These are phyloP conservation scores for Solanum boliviense DNA, from an alignment of 257 asterid genomes.

Conservation along the genomic window DNA sequence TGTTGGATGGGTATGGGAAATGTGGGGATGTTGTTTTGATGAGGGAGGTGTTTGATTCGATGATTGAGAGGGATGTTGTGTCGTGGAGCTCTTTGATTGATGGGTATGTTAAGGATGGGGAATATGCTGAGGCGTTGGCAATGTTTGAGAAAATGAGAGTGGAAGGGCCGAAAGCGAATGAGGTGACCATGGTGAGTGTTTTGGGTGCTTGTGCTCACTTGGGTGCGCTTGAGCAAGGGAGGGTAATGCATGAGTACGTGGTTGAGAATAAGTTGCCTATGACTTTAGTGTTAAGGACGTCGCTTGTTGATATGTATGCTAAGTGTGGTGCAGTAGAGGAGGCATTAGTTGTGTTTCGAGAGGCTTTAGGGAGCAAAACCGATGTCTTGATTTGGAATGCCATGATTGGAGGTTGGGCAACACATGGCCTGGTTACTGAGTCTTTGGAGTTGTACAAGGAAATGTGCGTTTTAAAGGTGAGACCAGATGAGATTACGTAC, in stretches of 20 bases:
- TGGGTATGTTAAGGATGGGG: constrained; percentile 63
- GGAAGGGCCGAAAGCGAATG: constrained; percentile 35
- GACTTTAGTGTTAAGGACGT: constrained; percentile 44
- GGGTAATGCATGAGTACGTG: constrained; percentile 35
- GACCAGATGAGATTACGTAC: constrained; percentile 66
- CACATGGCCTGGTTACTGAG: constrained; percentile 43
- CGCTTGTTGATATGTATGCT: constrained; percentile 72
- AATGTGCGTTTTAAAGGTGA: constrained; percentile 20
- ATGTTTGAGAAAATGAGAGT: constrained; percentile 37
- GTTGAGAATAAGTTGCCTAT: constrained; percentile 32
- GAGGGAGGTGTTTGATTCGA: constrained; percentile 50
- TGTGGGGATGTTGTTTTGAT: constrained; percentile 38
- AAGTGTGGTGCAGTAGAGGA: constrained; percentile 67
- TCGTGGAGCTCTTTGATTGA: constrained; percentile 86
- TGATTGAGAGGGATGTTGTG: constrained; percentile 57
- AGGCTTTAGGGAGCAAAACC: constrained; percentile 15
- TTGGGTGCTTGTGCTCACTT: constrained; percentile 68
- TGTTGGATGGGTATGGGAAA: constrained; percentile 68
- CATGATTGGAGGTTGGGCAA: constrained; percentile 73
- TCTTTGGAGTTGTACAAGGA: constrained; percentile 27
- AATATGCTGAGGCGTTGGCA: constrained; percentile 31
- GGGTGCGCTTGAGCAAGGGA: constrained; percentile 70
- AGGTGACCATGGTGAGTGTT: constrained; percentile 70
- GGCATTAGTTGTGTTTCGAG: constrained; percentile 46
- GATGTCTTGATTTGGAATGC: constrained; percentile 67